phyloP scores from a whole-genome alignment of 768 basidiomycete species.

The Naganishia kalamii region DNA sequence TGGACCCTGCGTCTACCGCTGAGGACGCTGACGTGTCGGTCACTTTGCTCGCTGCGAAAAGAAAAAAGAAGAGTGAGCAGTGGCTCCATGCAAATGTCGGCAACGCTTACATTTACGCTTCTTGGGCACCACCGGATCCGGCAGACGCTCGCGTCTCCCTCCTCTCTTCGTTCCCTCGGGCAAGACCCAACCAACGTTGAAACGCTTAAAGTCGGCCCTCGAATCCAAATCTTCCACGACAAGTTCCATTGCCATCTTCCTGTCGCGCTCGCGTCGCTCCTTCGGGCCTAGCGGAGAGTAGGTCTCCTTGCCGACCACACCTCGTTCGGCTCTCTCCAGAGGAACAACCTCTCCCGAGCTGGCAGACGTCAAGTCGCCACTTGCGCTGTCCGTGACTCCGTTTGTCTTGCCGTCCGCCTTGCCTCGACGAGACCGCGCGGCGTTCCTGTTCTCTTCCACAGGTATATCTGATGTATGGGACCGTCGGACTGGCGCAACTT shows the following conservation, averaged over 20 bases:
- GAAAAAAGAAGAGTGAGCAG: slow-evolving; percentile 7
- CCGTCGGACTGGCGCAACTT: neutral
- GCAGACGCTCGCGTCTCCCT: slow-evolving; percentile 52
- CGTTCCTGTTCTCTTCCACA: neutral
- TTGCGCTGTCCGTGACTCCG: neutral
- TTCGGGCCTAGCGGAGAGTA: slow-evolving; percentile 32
- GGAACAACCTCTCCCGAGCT: slow-evolving; percentile 9
- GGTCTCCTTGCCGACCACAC: slow-evolving; percentile 36
- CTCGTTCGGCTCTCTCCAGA: slow-evolving; percentile 23
- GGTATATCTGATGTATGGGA: neutral
- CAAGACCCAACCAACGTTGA: slow-evolving; percentile 82
- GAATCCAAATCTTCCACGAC: slow-evolving; percentile 67
- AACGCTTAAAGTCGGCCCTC: slow-evolving; percentile 67
- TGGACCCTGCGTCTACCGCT: neutral
- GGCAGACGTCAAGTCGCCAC: neutral
- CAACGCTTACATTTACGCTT: slow-evolving; percentile 46
- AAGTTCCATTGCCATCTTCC: slow-evolving; percentile 42
- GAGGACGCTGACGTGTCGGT: slow-evolving; percentile 4
- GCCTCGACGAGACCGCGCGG: neutral
- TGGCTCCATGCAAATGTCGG: neutral
- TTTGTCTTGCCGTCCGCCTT: neutral
- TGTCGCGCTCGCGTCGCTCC: slow-evolving; percentile 34
- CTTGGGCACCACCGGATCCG: slow-evolving; percentile 38
- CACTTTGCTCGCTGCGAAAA: slow-evolving; percentile 49
- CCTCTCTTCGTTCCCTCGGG: slow-evolving; percentile 66